A percentile compares a stretch with the other conserved stretches of the same genome.
Conservation (phyloP, 2,329 filamentous ascomycete species). For the Xylaria polymorpha region DNA sequence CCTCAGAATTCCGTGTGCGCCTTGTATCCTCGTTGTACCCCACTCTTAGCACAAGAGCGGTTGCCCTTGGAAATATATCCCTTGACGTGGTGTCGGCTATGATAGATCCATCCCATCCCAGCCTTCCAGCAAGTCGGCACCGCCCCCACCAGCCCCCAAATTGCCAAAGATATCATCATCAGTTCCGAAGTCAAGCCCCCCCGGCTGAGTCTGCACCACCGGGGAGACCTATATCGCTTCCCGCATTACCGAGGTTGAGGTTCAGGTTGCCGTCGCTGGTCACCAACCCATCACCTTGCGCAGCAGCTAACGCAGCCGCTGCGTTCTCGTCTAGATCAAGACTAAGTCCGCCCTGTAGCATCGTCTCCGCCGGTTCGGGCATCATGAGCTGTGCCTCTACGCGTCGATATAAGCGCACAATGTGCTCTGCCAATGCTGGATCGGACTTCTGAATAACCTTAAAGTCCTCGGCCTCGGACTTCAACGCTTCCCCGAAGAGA, state of each 20-base stretch:
- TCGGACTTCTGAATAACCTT: conserved; percentile 68
- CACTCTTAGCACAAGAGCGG: background rate
- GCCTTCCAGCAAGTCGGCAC: conserved; percentile 46
- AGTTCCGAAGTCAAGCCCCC: conserved; percentile 53
- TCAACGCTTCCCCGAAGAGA: conserved; percentile 71
- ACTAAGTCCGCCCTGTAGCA: conserved; percentile 58
- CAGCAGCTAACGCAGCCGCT: conserved; percentile 55
- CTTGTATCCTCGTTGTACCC: background rate
- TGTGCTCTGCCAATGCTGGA: conserved; percentile 66
- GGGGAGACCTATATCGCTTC: conserved; percentile 43
- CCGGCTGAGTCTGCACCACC: conserved; percentile 54
- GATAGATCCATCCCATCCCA: conserved; percentile 48
- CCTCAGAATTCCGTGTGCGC: conserved; percentile 3
- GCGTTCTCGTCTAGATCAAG: conserved; percentile 56
- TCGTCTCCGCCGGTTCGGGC: conserved; percentile 51
- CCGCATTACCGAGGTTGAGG: conserved; percentile 55
- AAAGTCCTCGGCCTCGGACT: conserved; percentile 68
- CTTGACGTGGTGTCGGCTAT: conserved; percentile 21
- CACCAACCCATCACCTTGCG: conserved; percentile 53
- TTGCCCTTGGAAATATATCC: no score
- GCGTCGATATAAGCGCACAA: conserved; percentile 70
- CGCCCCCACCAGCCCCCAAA: conserved; percentile 44
- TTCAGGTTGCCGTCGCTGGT: conserved; percentile 53
- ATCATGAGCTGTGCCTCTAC: conserved; percentile 73
- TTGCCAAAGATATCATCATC: conserved; percentile 60